Percentiles rank a stretch among this genome's conserved stretches.
These are phyloP conservation scores for Globisporangium camurandrum DNA, from an alignment of 352 stramenopile genomes.

Conservation along the genomic window DNA sequence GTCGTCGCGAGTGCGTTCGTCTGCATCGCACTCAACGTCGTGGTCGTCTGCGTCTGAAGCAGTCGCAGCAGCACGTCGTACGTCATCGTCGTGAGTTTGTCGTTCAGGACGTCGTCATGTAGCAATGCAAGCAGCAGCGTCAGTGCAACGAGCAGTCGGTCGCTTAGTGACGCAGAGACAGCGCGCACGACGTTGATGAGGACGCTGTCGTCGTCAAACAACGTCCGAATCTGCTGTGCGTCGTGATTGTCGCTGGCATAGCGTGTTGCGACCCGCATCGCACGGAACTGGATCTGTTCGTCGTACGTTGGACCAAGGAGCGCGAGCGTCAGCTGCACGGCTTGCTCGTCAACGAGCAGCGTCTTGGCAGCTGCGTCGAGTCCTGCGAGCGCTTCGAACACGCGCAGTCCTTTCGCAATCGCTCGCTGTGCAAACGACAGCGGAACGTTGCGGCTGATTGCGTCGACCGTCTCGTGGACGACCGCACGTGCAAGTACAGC, in stretches of 20 bases:
- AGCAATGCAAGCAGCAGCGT: constrained; percentile 43
- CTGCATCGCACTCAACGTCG: constrained; percentile 10
- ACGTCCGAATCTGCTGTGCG: constrained; percentile 11
- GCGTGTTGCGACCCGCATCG: constrained; percentile 27
- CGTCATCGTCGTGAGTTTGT: constrained; percentile 45
- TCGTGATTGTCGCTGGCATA: constrained; percentile 43
- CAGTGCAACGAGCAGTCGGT: constrained; percentile 33
- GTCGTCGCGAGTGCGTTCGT: constrained; percentile 30
- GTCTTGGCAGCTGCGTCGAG: constrained; percentile 18
- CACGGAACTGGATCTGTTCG: constrained; percentile 33
- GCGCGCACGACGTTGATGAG: constrained; percentile 41
- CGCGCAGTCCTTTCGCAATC: constrained; percentile 31
- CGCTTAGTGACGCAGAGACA: constrained; percentile 35
- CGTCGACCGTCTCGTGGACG: constrained; percentile 20
- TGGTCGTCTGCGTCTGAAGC: constrained; percentile 18
- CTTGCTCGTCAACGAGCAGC: constrained; percentile 29
- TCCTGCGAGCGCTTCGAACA: constrained; percentile 44
- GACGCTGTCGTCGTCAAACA: constrained; percentile 25
- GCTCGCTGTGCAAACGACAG: constrained; percentile 23
- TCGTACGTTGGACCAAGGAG: constrained; percentile 35
- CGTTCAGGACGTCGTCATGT: constrained; percentile 35
- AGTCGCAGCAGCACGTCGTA: constrained; percentile 57
- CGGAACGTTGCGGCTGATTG: constrained; percentile 26
- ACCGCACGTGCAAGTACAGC: constrained; percentile 10
- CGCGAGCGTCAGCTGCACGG: constrained; percentile 31